Conservation (phyloP, 805 yeast genomes). For the Kodamaea laetipori region DNA sequence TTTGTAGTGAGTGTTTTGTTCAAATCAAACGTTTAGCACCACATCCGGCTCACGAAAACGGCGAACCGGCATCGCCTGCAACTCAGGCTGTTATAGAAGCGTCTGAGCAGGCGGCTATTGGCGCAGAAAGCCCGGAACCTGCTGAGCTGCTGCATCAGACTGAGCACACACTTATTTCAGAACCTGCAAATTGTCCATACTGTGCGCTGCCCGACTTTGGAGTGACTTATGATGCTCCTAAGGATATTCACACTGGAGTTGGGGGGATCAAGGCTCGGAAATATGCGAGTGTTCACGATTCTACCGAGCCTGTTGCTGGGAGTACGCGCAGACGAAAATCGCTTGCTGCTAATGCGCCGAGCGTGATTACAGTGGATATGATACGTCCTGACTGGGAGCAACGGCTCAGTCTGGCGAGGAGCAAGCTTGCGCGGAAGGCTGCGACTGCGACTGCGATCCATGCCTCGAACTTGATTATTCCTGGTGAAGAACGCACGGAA, state of each 20-base stretch:
- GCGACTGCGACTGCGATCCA: constrained; percentile 96
- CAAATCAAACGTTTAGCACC: constrained; percentile 92
- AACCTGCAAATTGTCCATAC: constrained; percentile 89
- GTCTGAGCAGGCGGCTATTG: background rate
- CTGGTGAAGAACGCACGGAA: constrained; percentile 22
- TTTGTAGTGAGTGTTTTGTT: constrained; percentile 95
- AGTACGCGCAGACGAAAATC: constrained; percentile 38
- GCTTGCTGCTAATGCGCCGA: constrained; percentile 64
- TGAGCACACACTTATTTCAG: constrained; percentile 76
- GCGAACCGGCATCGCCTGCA: no score
- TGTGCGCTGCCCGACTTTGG: constrained; percentile 90
- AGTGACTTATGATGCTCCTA: constrained; percentile 72
- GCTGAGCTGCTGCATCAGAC: no score
- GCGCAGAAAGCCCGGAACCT: constrained; percentile 35
- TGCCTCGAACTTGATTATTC: constrained; percentile 72
- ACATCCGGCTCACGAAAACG: constrained; percentile 84
- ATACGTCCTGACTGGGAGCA: constrained; percentile 94
- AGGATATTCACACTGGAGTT: constrained; percentile 54
- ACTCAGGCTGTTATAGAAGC: background rate
- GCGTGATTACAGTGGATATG: constrained; percentile 75
- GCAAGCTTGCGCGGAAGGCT: constrained; percentile 77
- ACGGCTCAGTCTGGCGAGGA: constrained; percentile 69
- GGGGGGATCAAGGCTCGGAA: constrained; percentile 54
- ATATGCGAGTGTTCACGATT: constrained; percentile 24
- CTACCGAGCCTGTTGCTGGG: constrained; percentile 1